Conservation (phyloP, 768 basidiomycete genomes). For the Sporobolomyces phaffii region DNA sequence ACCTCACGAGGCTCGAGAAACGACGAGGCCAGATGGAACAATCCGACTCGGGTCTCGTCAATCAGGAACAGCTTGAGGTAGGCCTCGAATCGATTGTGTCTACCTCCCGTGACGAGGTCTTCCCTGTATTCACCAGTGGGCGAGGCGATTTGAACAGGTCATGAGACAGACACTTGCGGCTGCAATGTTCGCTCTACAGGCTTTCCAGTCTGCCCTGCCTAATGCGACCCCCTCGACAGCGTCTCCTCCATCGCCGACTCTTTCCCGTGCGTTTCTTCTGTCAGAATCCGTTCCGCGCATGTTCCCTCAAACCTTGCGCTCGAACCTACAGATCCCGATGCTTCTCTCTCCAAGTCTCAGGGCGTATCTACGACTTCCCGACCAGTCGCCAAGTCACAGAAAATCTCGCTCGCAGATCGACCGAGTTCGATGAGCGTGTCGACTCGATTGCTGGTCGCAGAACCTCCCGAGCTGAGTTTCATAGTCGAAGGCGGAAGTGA, state of each 20-base stretch:
- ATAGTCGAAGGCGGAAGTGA: not conserved
- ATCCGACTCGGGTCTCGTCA: not conserved
- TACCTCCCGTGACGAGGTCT: not conserved
- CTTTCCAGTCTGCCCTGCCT: slow-evolving; percentile 10
- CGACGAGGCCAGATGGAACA: not conserved
- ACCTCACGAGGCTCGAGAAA: not conserved
- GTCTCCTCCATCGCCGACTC: not conserved
- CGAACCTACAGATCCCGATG: not conserved
- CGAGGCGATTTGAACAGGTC: not conserved
- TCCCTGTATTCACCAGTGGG: accelerated
- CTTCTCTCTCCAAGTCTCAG: not conserved
- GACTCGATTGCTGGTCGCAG: not conserved
- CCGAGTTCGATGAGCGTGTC: not conserved
- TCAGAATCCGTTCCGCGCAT: not conserved
- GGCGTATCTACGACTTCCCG: not conserved
- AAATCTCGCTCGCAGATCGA: not conserved
- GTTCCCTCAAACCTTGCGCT: not conserved
- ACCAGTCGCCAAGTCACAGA: not conserved
- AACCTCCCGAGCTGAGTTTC: slow-evolving; percentile 5
- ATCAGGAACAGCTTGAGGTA: slow-evolving; percentile 31
- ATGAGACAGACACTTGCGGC: slow-evolving; percentile 14
- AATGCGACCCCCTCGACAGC: no score
- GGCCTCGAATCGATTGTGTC: not conserved
- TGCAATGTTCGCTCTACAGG: slow-evolving; percentile 19
- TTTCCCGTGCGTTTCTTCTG: not conserved